phyloP scores from a whole-genome alignment of 2,329 filamentous ascomycete species.

The Seiridium cupressi region DNA sequence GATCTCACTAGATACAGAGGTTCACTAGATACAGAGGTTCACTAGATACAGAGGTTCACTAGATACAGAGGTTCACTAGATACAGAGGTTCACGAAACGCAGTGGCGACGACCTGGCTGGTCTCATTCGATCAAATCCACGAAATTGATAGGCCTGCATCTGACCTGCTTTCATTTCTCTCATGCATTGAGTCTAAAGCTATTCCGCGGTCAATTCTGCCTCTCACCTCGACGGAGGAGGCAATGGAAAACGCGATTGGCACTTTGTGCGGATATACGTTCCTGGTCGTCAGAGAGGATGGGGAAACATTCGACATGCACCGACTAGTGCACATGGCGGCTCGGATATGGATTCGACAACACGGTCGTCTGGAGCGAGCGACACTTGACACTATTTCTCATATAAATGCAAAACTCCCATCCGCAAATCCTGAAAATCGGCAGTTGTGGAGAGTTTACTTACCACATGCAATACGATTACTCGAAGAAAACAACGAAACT shows the following conservation, averaged over 20 bases:
- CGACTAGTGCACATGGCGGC: conserved; percentile 32
- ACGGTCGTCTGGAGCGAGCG: conserved; percentile 6
- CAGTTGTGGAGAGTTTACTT: conserved; percentile 22
- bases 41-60: no score
- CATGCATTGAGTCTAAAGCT: conserved; percentile 35
- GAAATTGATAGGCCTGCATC: conserved; percentile 26
- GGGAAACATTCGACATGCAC: conserved; percentile 33
- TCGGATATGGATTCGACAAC: conserved; percentile 23
- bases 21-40: no score
- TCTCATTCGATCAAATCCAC: conserved; percentile 38
- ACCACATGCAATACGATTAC: conserved; percentile 23
- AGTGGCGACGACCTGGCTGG: conserved; percentile 34
- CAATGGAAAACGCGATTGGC: conserved; percentile 25
- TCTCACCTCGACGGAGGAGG: background rate
- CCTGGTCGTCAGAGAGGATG: conserved; percentile 19
- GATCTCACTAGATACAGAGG: conserved; percentile 20
- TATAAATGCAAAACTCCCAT: conserved; percentile 7
- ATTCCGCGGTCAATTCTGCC: conserved; percentile 35
- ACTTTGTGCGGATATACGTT: conserved; percentile 31
- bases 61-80: no score
- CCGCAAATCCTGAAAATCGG: conserved; percentile 10
- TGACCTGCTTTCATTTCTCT: conserved; percentile 35
- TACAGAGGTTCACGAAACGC: conserved; percentile 25
- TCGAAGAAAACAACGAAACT: conserved; percentile 14
- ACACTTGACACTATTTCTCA: conserved; percentile 2